A percentile compares a stretch with the other conserved stretches of the same genome.
phyloP scores from a whole-genome alignment of 176 grass and related monocot species.

The Cenchrus americanus region DNA sequence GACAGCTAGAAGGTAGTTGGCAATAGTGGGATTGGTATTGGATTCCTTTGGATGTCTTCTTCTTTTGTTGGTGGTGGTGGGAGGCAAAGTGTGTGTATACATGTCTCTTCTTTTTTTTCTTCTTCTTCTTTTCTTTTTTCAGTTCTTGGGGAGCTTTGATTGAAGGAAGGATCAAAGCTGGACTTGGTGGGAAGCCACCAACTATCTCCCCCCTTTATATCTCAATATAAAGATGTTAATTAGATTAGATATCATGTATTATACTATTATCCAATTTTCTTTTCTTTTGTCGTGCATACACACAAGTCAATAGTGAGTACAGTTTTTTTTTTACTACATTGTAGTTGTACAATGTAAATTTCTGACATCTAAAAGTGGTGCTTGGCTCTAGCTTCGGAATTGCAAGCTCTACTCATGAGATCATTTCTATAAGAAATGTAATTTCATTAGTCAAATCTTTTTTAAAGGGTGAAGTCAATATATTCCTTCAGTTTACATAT shows the following conservation, averaged over 20 bases:
- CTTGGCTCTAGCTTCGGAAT: background rate
- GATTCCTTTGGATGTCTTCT: constrained; percentile 44
- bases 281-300: background rate
- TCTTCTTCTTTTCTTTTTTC: constrained; percentile 4
- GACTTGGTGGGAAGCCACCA: constrained; percentile 60
- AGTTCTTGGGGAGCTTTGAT: constrained; percentile 26
- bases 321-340: background rate
- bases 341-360: background rate
- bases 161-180: constrained; percentile 28
- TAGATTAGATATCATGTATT: constrained; percentile 13
- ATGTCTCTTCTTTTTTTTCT: constrained; percentile 7
- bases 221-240: constrained; percentile 8
- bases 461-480: background rate
- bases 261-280: background rate
- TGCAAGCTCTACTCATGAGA: background rate
- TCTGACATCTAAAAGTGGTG: background rate
- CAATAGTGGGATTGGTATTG: constrained; percentile 45
- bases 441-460: background rate
- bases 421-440: background rate
- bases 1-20: constrained; percentile 42
- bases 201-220: constrained; percentile 4
- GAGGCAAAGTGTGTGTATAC: constrained; percentile 29
- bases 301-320: background rate
- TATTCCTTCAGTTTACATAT: too few relatives aligned
- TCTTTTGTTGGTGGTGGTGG: background rate